A percentile compares a stretch with the other conserved stretches of the same genome.
phyloP scores from a whole-genome alignment of 345 rosid genomes.

The Salix koriyanagi region DNA sequence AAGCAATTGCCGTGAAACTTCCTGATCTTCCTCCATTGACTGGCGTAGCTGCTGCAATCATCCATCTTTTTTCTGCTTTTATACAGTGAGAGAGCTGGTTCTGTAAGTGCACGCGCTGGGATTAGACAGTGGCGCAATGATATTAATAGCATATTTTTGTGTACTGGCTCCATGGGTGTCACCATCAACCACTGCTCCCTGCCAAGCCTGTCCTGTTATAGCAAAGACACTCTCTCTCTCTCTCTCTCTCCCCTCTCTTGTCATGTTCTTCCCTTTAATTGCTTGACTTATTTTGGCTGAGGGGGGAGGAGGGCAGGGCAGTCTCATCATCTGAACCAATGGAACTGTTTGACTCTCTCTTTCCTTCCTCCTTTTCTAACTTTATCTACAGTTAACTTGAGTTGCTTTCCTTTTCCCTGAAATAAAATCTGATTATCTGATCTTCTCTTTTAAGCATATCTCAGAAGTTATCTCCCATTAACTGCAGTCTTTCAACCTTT shows the following conservation, averaged over 20 bases:
- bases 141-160: background rate
- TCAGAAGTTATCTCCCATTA: constrained; percentile 12
- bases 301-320: too few relatives aligned
- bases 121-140: background rate
- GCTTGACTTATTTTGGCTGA: background rate
- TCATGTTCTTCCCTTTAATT: background rate
- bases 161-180: background rate
- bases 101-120: constrained; percentile 4
- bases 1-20: constrained; percentile 48
- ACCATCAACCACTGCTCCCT: background rate
- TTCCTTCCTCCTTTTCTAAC: constrained; percentile 16
- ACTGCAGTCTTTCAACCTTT: constrained; percentile 20
- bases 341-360: constrained; percentile 13
- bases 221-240: constrained; percentile 1
- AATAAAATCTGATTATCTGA: constrained; percentile 41
- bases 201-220: constrained; percentile 36
- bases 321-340: constrained; percentile 2
- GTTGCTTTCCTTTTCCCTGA: constrained; percentile 43
- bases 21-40: constrained; percentile 8
- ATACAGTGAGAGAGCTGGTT: background rate
- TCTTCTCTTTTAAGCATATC: constrained; percentile 25
- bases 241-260: background rate
- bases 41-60: background rate
- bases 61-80: background rate
- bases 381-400: constrained; percentile 47